phyloP scores from a whole-genome alignment of 2,329 filamentous ascomycete species.

The Colletotrichum lupini region DNA sequence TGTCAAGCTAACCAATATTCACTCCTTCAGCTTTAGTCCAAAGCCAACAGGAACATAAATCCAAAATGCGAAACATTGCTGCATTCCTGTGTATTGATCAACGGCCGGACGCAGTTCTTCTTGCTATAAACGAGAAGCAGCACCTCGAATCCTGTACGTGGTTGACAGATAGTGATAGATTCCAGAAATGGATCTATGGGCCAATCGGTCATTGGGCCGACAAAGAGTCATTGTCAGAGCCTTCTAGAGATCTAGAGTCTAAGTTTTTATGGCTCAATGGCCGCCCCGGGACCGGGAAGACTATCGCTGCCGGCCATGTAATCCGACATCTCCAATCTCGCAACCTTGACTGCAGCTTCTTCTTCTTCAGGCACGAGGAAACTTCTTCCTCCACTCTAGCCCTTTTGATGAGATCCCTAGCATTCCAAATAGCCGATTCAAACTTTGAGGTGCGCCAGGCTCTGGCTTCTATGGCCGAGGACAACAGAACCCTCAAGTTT shows the following conservation, averaged over 20 bases:
- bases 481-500: background rate
- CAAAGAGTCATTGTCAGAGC: background rate
- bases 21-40: background rate
- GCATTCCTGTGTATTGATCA: background rate
- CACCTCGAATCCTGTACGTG: background rate
- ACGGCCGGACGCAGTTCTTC: background rate
- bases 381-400: background rate
- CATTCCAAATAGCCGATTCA: background rate
- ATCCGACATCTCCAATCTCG: slow-evolving; percentile 38
- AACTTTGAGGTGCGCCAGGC: background rate
- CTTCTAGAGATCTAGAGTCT: background rate
- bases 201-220: background rate
- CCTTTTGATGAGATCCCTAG: background rate
- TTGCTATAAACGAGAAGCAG: background rate
- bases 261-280: slow-evolving; percentile 39
- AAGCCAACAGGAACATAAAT: background rate
- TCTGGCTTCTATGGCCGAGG: background rate
- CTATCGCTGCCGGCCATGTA: slow-evolving; percentile 40
- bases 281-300: slow-evolving; percentile 42
- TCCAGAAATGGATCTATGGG: background rate
- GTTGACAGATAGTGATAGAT: background rate
- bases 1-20: too few relatives aligned
- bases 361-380: slow-evolving; percentile 38
- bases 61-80: background rate
- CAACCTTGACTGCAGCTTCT: slow-evolving; percentile 41